Conservation (phyloP, 306 rosid species). For the Sicyos baderoa region DNA sequence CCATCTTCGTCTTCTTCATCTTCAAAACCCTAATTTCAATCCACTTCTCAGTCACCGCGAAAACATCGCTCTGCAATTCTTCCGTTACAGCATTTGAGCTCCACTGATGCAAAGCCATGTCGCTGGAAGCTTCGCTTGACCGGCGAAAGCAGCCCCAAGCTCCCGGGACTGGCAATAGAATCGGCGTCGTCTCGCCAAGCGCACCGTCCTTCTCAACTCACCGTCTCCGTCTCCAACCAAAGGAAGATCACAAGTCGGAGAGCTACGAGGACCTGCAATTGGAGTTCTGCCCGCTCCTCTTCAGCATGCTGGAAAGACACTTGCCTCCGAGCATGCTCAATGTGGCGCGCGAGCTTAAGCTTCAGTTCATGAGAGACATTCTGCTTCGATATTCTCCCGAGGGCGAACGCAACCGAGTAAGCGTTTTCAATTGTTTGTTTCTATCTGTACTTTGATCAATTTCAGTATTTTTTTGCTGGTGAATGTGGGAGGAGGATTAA, state of each 20-base stretch:
- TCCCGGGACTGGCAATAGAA: constrained; percentile 31
- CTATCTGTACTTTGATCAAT: not conserved
- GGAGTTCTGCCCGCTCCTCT: constrained; percentile 71
- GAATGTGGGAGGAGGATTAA: constrained; percentile 1
- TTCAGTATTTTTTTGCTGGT: not conserved
- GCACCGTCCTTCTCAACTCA: constrained; percentile 19
- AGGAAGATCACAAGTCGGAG: constrained; percentile 61
- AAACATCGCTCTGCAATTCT: constrained; percentile 10
- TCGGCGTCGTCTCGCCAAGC: constrained; percentile 20
- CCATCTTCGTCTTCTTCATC: constrained; percentile 20
- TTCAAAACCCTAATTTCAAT: constrained; percentile 18
- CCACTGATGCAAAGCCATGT: constrained; percentile 27
- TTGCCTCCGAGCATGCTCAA: constrained; percentile 52
- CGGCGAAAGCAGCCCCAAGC: constrained; percentile 34
- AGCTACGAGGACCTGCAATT: constrained; percentile 58
- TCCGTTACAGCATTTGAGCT: not conserved
- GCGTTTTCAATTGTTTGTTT: not conserved
- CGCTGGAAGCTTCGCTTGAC: constrained; percentile 43
- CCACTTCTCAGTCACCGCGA: not conserved
- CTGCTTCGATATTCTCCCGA: constrained; percentile 59
- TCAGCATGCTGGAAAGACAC: constrained; percentile 70
- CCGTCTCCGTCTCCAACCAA: constrained; percentile 48
- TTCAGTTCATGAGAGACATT: constrained; percentile 59
- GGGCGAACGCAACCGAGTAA: constrained; percentile 62
- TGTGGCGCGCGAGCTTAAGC: constrained; percentile 56